Percentiles rank a stretch among this genome's conserved stretches.
phyloP scores from a whole-genome alignment of 2,329 filamentous ascomycete species.

The Fusarium cyanostomum region DNA sequence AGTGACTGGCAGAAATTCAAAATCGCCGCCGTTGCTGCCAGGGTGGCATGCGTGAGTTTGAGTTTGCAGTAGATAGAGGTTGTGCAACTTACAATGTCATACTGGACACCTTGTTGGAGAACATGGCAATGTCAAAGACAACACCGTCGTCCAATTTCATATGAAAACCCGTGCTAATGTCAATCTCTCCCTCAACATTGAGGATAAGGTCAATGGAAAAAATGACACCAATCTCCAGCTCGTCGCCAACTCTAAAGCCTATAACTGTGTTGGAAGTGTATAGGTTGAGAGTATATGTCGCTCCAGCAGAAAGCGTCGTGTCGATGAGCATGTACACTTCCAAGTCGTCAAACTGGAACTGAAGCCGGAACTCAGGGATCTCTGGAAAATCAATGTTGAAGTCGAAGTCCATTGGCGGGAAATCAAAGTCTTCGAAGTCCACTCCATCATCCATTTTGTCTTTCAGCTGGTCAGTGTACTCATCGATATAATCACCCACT shows the following conservation, averaged over 20 bases:
- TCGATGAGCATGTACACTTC: conserved; percentile 28
- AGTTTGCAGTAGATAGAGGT: neutral
- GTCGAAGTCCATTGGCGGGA: conserved; percentile 13
- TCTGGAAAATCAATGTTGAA: conserved; percentile 19
- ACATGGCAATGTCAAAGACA: conserved; percentile 59
- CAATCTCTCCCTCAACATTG: conserved; percentile 55
- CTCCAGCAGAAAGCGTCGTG: conserved; percentile 18
- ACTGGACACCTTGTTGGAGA: conserved; percentile 57
- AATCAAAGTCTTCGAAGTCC: conserved; percentile 18
- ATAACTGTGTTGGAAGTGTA: conserved; percentile 15
- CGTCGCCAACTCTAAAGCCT: conserved; percentile 42
- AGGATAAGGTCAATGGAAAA: conserved; percentile 63
- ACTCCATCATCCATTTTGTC: conserved; percentile 7
- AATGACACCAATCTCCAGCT: conserved; percentile 57
- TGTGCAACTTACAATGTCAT: conserved; percentile 58
- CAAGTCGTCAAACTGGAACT: conserved; percentile 23
- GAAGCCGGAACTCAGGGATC: conserved; percentile 18
- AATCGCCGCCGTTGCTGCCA: conserved; percentile 60
- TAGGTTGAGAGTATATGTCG: conserved; percentile 12
- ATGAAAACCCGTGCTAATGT: conserved; percentile 64
- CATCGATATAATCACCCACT: conserved; percentile 12
- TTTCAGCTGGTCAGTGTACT: conserved; percentile 7
- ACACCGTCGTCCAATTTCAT: conserved; percentile 62
- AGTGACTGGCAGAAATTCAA: conserved; percentile 66
- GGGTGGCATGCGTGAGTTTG: neutral